Conservation (phyloP, 768 basidiomycete genomes). For the Lactarius hatsudake region DNA sequence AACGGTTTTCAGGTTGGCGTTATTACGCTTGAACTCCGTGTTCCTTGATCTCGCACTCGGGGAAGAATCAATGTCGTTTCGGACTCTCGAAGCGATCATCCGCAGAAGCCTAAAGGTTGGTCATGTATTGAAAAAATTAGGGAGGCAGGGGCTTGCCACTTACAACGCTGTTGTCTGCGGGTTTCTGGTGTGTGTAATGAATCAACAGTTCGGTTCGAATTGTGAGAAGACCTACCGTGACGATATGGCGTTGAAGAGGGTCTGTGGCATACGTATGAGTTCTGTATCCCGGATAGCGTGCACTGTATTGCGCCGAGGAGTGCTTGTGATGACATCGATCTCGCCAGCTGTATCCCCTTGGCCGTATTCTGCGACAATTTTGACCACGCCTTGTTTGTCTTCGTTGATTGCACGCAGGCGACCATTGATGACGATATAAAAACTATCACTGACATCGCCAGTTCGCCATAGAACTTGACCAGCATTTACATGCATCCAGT, state of each 20-base stretch:
- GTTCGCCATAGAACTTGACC: constrained; percentile 95
- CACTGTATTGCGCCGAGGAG: constrained; percentile 80
- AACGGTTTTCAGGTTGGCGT: constrained; percentile 90
- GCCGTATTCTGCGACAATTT: constrained; percentile 89
- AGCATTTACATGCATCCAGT: constrained; percentile 97
- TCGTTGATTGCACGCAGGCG: constrained; percentile 89
- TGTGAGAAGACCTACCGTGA: constrained; percentile 51
- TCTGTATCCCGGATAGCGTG: constrained; percentile 99
- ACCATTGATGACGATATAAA: constrained; percentile 98
- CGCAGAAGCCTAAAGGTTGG: constrained; percentile 55
- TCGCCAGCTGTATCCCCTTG: constrained; percentile 98
- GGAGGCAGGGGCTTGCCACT: constrained; percentile 29
- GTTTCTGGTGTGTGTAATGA: constrained; percentile 48
- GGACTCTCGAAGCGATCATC: constrained; percentile 90
- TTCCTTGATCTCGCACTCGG: constrained; percentile 50
- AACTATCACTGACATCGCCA: constrained; percentile 87
- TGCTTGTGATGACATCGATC: constrained; percentile 94
- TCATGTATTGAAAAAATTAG: not conserved
- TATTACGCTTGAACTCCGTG: constrained; percentile 68
- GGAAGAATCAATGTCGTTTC: constrained; percentile 73
- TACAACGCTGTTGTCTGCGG: constrained; percentile 85
- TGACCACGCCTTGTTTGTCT: constrained; percentile 68
- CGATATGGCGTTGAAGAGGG: constrained; percentile 96
- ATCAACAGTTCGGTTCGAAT: constrained; percentile 12
- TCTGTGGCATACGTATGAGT: constrained; percentile 93